These are phyloP conservation scores for Metarhizium brunneum DNA, from an alignment of 2,329 filamentous ascomycete species.

Conservation along the genomic window DNA sequence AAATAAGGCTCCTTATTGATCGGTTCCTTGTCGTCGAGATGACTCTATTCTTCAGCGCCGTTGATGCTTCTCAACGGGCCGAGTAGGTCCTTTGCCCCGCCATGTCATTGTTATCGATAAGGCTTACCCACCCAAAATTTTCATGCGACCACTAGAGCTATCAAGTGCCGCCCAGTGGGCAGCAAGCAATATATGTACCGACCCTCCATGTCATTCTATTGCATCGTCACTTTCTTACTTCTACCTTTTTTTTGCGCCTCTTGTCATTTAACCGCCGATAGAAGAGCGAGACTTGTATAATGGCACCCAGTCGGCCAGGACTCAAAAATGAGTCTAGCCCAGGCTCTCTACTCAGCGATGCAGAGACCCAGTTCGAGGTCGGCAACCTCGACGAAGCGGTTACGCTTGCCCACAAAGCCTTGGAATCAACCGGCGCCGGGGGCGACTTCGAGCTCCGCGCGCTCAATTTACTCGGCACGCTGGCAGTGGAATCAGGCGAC, in stretches of 20 bases:
- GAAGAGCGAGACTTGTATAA: conserved; percentile 9
- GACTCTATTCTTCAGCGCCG: no score
- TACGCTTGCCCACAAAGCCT: conserved; percentile 31
- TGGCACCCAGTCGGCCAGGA: conserved; percentile 32
- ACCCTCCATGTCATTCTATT: background rate
- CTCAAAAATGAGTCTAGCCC: conserved; percentile 22
- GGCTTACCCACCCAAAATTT: conserved; percentile 4
- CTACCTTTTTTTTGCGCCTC: background rate
- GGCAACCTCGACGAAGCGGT: conserved; percentile 32
- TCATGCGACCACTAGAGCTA: background rate
- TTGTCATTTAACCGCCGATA: background rate
- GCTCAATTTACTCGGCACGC: conserved; percentile 70
- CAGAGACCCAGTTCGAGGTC: conserved; percentile 31
- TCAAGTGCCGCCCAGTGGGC: no score
- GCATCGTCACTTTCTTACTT: background rate
- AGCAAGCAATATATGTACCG: no score
- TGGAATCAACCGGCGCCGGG: conserved; percentile 31
- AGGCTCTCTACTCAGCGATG: conserved; percentile 26
- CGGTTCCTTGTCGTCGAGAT: no score
- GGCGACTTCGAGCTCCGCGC: conserved; percentile 52
- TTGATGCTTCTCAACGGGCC: no score
- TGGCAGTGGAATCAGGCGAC: conserved; percentile 75
- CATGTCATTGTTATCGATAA: conserved; percentile 6
- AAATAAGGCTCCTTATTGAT: no score
- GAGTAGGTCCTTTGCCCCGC: background rate